phyloP scores from a whole-genome alignment of 2,329 filamentous ascomycete genomes.

The Colletotrichum sp. region DNA sequence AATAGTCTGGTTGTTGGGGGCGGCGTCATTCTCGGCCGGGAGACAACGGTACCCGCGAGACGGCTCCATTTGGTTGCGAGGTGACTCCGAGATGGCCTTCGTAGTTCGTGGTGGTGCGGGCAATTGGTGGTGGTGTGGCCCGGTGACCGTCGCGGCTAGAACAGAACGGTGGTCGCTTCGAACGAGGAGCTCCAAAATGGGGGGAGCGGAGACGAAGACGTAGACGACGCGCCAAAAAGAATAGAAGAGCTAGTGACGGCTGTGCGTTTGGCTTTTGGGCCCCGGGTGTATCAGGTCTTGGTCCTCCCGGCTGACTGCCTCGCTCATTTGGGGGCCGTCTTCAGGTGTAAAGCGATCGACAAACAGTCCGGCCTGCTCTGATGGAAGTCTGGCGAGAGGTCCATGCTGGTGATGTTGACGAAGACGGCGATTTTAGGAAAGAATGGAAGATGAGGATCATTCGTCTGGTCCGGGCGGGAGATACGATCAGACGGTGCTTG shows the following conservation, averaged over 20 bases:
- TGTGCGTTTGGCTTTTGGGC: neutral
- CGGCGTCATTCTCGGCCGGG: neutral
- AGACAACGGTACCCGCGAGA: neutral
- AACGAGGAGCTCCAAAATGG: neutral
- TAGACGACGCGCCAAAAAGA: neutral
- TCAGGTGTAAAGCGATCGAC: neutral
- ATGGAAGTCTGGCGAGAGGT: neutral
- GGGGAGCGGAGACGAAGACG: neutral
- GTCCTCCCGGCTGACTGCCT: neutral
- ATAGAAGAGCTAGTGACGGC: neutral
- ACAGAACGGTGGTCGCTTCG: neutral
- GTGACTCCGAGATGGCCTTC: neutral
- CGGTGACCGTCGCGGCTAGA: neutral
- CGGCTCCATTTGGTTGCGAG: neutral
- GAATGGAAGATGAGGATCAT: neutral
- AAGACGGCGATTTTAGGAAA: neutral
- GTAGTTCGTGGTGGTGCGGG: neutral
- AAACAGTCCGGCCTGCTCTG: neutral
- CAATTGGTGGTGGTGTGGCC: neutral
- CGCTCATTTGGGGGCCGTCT: neutral
- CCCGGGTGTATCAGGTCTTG: conserved; percentile 9
- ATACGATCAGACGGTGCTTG: neutral
- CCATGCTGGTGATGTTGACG: neutral
- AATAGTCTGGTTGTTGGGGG: neutral
- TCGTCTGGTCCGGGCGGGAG: neutral